Conservation (phyloP, 2,329 filamentous ascomycete genomes). For the Domatiomyces catenatus region DNA sequence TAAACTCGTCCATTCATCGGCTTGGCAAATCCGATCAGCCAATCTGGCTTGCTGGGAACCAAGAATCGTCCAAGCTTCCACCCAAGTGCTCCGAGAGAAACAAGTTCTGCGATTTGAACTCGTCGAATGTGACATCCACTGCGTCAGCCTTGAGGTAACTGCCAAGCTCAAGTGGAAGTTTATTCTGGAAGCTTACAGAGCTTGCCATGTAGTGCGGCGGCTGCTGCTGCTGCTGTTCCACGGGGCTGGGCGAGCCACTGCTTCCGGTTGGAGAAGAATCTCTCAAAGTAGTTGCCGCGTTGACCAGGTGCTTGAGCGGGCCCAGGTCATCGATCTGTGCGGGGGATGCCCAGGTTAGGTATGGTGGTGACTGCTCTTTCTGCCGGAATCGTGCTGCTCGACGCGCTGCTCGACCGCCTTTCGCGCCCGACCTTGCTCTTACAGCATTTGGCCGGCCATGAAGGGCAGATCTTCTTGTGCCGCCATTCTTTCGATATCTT, state of each 20-base stretch:
- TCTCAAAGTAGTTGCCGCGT: not conserved
- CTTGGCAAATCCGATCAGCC: not conserved
- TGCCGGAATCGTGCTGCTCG: constrained; percentile 18
- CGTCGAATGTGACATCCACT: not conserved
- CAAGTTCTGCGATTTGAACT: not conserved
- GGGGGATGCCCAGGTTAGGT: not conserved
- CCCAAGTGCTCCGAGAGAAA: not conserved
- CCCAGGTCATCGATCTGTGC: not conserved
- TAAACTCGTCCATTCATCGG: not conserved
- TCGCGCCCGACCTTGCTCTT: constrained; percentile 23
- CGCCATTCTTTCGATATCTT: constrained; percentile 42
- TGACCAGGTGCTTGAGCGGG: not conserved
- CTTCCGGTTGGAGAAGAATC: not conserved
- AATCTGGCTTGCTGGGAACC: not conserved
- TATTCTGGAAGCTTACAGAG: not conserved
- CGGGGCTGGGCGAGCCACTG: not conserved
- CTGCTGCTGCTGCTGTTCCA: not conserved
- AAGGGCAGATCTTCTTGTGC: constrained; percentile 23
- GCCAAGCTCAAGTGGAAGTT: not conserved
- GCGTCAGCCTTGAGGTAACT: not conserved
- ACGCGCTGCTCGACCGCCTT: constrained; percentile 27
- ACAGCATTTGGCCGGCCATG: constrained; percentile 19
- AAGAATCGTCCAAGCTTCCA: not conserved
- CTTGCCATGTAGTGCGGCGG: not conserved
- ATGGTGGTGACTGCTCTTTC: constrained; percentile 3